phyloP scores from a whole-genome alignment of 805 yeast species.

The Yamadazyma tumulicola region DNA sequence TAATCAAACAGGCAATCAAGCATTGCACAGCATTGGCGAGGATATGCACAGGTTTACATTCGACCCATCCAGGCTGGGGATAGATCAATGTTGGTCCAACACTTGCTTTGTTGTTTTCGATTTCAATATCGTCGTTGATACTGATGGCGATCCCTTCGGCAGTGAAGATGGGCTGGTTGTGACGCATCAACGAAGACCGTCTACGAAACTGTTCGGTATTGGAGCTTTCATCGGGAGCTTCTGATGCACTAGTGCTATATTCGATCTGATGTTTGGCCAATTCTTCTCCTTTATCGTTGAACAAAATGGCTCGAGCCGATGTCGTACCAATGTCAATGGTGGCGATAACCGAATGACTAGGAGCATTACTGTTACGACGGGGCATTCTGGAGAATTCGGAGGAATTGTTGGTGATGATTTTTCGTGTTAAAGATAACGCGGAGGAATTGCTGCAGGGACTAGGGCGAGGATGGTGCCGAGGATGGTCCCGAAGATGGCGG shows the following conservation, averaged over 20 bases:
- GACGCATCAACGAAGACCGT: conserved; percentile 41
- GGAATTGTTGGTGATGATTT: too few relatives aligned
- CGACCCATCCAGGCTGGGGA: conserved; percentile 91
- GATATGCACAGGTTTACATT: conserved; percentile 83
- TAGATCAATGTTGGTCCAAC: conserved; percentile 69
- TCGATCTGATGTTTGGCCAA: conserved; percentile 89
- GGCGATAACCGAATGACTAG: conserved; percentile 48
- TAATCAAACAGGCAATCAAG: conserved; percentile 59
- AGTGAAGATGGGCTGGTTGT: conserved; percentile 59
- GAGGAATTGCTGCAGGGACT: too few relatives aligned
- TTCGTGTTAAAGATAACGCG: too few relatives aligned
- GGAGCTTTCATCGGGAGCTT: conserved; percentile 39
- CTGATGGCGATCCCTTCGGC: conserved; percentile 73
- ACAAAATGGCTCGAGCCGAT: conserved; percentile 83
- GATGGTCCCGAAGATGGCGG: too few relatives aligned
- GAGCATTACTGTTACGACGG: conserved; percentile 42
- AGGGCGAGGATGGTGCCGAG: too few relatives aligned
- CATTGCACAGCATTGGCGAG: conserved; percentile 79
- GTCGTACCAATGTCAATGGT: conserved; percentile 91
- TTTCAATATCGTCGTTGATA: conserved; percentile 54
- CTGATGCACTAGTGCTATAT: conserved; percentile 71
- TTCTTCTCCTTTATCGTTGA: conserved; percentile 68
- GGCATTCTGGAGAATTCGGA: conserved; percentile 36
- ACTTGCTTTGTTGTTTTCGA: conserved; percentile 53
- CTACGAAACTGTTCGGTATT: conserved; percentile 46